Base-by-base conservation (phyloP, 495 filamentous ascomycete species). In the Neurospora terricola region DNA sequence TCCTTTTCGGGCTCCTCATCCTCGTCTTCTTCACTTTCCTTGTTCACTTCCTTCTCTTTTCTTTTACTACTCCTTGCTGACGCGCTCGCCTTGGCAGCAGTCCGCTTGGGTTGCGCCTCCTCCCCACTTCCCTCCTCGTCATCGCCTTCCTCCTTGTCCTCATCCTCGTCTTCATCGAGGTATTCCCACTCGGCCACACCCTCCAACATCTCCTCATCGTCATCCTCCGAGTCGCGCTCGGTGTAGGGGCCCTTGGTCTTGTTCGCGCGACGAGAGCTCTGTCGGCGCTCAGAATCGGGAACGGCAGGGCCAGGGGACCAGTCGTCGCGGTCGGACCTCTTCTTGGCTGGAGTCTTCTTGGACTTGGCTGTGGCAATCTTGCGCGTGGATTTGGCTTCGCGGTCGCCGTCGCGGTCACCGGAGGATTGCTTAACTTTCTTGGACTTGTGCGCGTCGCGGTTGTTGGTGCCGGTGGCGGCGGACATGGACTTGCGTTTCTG, bases 101-200 rank as follows among this genome's bases (percentile, higher is more conserved):
- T 34, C 27, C 54, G 1, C 27, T 36, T 66, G 5, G 12, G 6
- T 0, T 14, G 27, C 7, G 54, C 12, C 54, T 34, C 54, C 54
- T 66, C 54, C 12, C 14, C 27, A 18, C 54, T 66, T 66, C 12
- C 30, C 39, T 30, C 39, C 4, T 73, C 69, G 2, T 45, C 40
- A 21, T 23, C 70, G 8, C 7, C 48, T 30, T n/a, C n/a, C 34
- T 72, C 36, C 18, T 37, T 54, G 16, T 71, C 21, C 4, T 75
- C 48, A 8, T 42, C 40, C 36, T 70, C 39, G 38, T 73, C 73
- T 3, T 79, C 75, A 38, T 82, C 77, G 30, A 80, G 80, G 71
- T 88, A 88, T 34, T 86, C 84, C 87, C 87, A 88, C 78, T 83
- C 77, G 4, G 87, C 85, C 11, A 88, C 87, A 8, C 87, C 87